phyloP scores from a whole-genome alignment of 192 early-diverging fungal genomes.

The Lunasporangiospora selenospora region DNA sequence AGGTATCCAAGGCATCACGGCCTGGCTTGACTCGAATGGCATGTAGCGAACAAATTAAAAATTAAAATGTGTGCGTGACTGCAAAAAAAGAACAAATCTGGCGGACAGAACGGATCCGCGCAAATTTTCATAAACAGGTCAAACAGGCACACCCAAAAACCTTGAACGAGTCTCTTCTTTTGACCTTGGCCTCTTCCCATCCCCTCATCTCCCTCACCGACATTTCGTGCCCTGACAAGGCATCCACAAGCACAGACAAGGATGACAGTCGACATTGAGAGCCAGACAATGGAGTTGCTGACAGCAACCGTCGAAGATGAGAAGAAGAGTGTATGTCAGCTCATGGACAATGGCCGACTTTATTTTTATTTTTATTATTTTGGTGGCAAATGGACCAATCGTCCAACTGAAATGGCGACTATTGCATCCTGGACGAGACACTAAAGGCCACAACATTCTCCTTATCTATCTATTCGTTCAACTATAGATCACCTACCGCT shows the following conservation, averaged over 20 bases:
- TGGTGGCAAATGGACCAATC: slow-evolving; percentile 38
- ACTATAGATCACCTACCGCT: slow-evolving; percentile 37
- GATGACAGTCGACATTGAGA: slow-evolving; percentile 11
- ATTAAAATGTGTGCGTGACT: no score
- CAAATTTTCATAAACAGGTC: no score
- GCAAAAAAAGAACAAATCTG: no score
- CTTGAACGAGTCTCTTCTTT: no score
- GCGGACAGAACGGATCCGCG: no score
- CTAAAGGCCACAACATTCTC: not conserved
- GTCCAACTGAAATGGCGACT: not conserved
- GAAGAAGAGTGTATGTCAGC: slow-evolving; percentile 22
- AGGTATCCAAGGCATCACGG: slow-evolving; percentile 42
- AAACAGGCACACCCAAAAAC: no score
- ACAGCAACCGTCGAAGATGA: slow-evolving; percentile 31
- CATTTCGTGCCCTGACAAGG: no score
- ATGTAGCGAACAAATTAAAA: no score
- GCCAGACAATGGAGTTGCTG: slow-evolving; percentile 28
- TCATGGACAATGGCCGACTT: not conserved
- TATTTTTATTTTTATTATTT: not conserved
- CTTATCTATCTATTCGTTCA: not conserved
- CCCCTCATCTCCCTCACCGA: no score
- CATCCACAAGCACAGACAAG: no score
- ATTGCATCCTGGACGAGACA: not conserved
- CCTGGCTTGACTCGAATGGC: slow-evolving; percentile 44
- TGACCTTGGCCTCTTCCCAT: no score